Evolutionary conservation across 805 yeast species (phyloP), one percentile per base, ranked within the genome.

Genomic region (Cyberlindnera samutprakarnensis): DNA sequence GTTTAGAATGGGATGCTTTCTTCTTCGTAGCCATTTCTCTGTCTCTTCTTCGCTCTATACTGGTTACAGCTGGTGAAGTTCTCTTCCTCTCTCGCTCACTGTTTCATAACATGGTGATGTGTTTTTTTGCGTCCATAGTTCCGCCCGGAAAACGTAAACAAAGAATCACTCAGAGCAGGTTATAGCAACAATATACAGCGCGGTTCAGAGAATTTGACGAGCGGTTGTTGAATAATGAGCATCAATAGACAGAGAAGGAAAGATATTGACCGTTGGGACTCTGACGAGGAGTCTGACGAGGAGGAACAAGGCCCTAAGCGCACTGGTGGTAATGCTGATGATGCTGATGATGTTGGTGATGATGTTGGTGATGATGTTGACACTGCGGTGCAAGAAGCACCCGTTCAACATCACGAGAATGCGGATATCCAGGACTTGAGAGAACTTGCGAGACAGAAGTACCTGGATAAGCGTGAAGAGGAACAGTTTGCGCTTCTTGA

Each of bases 381-480:
- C 12, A 16, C 16, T 18, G 29, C 16, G 7, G n/a, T n/a, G n/a
- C n/a, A n/a, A n/a, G 21, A 12, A 18, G 23, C 6, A 27, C n/a
- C 17, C n/a, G n/a, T n/a, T n/a, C n/a, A n/a, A n/a, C n/a, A 10
- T 19, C 25, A 16, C 16, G 28, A 23, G 25, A 25, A 19, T 13
- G 12, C n/a, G 16, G 32, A 39, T 23, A 27, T 30, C 27, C 31
- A 18, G 10, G 26, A 34, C 7, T 34, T 73, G 17, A 53, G 79
- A 18, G 41, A 53, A n/a, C 42, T 62, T 4, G 74, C 78, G 0
- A 57, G 79, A 27, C 73, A 68, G 35, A 50, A 56, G 10, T 72
- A 72, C 37, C 54, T 72, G 18, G 49, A 61, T 4, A 59, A 62
- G 27, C 57, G 79, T 32, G 78, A 75, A 36, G 60, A 62, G 34